These are phyloP conservation scores for Schoenoplectus tabernaemontani DNA, from an alignment of 202 grass and related monocot genomes.

Conservation along the genomic window DNA sequence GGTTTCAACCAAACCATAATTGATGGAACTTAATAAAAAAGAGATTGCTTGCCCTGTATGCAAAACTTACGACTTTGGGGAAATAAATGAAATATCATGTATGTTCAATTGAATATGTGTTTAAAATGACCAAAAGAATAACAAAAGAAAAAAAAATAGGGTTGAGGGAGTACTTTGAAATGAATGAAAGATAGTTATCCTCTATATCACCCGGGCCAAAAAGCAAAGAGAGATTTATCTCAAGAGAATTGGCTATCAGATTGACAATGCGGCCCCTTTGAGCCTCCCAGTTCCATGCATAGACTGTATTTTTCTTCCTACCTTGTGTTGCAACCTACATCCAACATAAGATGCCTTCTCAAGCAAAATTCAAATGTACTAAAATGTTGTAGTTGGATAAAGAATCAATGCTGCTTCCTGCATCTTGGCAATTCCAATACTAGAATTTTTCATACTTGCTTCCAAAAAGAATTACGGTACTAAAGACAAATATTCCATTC, in stretches of 20 bases:
- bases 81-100: background rate
- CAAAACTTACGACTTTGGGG: background rate
- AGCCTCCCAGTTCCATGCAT: constrained; percentile 87
- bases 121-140: background rate
- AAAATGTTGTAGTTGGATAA: background rate
- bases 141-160: constrained; percentile 3
- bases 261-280: constrained; percentile 81
- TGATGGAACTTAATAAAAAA: background rate
- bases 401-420: background rate
- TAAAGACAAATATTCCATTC: background rate
- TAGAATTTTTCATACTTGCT: background rate
- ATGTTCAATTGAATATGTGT: background rate
- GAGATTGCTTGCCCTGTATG: background rate
- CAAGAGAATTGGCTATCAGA: constrained; percentile 88
- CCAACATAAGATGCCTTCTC: background rate
- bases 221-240: constrained; percentile 69
- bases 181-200: constrained; percentile 81
- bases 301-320: constrained; percentile 68
- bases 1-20: background rate
- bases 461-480: background rate
- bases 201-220: constrained; percentile 73
- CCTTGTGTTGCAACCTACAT: constrained; percentile 46
- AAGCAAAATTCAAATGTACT: background rate
- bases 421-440: background rate
- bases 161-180: constrained; percentile 71